phyloP scores from a whole-genome alignment of 2,329 filamentous ascomycete genomes.

The Xylaria sp. region DNA sequence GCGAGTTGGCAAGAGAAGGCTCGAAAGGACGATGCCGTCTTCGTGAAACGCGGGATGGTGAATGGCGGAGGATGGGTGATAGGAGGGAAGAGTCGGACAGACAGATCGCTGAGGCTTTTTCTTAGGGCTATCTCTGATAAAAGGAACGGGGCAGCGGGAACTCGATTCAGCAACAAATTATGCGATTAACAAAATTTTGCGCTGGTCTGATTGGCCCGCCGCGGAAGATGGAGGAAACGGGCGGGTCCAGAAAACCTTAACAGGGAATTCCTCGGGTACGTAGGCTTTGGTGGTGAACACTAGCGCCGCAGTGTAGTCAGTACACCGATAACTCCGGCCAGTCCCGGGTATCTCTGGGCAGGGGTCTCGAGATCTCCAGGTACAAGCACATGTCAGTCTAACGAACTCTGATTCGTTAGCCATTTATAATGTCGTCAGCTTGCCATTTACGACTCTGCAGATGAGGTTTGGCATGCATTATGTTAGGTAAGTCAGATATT shows the following conservation, averaged over 20 bases:
- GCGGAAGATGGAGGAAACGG: constrained; percentile 20
- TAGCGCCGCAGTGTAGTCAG: not conserved
- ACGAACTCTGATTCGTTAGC: constrained; percentile 32
- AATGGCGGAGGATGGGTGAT: constrained; percentile 19
- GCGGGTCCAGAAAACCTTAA: constrained; percentile 12
- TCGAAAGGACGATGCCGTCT: constrained; percentile 29
- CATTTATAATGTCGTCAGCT: constrained; percentile 25
- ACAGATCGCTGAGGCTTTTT: constrained; percentile 38
- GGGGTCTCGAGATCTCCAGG: not conserved
- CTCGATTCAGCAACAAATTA: constrained; percentile 26
- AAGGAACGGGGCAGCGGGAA: constrained; percentile 24
- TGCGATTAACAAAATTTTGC: constrained; percentile 34
- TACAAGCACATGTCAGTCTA: constrained; percentile 27
- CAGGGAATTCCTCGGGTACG: constrained; percentile 32
- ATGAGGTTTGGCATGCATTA: not conserved
- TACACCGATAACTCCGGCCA: constrained; percentile 34
- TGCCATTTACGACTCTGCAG: not conserved
- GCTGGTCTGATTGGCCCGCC: constrained; percentile 22
- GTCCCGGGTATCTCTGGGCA: not conserved
- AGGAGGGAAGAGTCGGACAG: constrained; percentile 20
- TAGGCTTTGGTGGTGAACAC: not conserved
- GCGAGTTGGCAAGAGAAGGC: constrained; percentile 15
- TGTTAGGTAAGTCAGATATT: not conserved
- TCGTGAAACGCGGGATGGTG: constrained; percentile 10
- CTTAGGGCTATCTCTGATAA: constrained; percentile 24